Base-by-base conservation (phyloP, 2,329 filamentous ascomycete species). In the Tolypocladium ophioglossoides region DNA sequence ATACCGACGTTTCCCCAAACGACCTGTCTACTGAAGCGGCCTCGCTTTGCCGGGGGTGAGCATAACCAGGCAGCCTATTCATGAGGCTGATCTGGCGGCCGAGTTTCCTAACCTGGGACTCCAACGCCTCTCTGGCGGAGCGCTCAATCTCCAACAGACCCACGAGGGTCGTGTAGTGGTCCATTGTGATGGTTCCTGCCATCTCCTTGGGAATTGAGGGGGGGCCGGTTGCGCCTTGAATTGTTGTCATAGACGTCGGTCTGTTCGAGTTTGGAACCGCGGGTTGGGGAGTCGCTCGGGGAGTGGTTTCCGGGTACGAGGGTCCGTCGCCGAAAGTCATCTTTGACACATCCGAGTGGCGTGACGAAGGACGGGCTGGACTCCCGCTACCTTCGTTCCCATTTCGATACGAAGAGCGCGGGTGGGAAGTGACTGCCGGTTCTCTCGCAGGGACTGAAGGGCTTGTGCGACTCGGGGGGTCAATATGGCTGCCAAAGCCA, bases 91-190 rank as follows among this genome's bases (percentile, higher is more conserved):
- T 59, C 46, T 75, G 74, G 37, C 77, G 74, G 24, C 72, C 73
- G 7, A 86, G 70, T 44, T 72, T 75, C 54, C 72, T 76, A 35
- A 85, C 79, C 55, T 83, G 74, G 2, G 71, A 68, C 63, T 85
- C 83, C 5, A 86, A 73, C 4, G 74, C 70, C 54, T 76, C 71
- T 6, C 83, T 74, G 6, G 78, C 78, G 1, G 74, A 73, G 30
- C 81, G 79, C 63, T 86, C 83, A 1, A 74, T 72, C 54, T 82
- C 73, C 30, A 85, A 70, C 54, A 84, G 71, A 18, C 74, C 71
- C 32, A 77, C 64, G 18, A 85, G 69, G 2, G 71, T 74, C 8
- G 71, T 70, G 56, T 79, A 79, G 51, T 80, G 74, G 50, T 80
- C 76, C 18, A 67, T 62, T 2, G 70, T 70, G 24, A 74, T 67